phyloP scores from a whole-genome alignment of 805 yeast genomes.

The Cyberlindnera veronae region DNA sequence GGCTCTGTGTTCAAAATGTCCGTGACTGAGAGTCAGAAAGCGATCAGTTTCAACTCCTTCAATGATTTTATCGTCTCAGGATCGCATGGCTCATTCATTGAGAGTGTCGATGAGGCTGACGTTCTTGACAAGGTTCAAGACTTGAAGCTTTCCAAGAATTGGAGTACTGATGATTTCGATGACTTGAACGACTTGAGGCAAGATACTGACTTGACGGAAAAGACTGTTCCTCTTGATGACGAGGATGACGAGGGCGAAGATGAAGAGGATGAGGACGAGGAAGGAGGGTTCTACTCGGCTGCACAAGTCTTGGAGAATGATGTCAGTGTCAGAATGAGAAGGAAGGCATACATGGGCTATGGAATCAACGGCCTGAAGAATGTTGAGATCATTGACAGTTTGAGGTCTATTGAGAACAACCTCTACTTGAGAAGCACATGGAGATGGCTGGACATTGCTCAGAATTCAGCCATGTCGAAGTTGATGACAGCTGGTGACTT shows the following conservation, averaged over 20 bases:
- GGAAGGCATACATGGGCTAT: conserved; percentile 71
- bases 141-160: conserved; percentile 14
- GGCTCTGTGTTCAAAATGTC: conserved; percentile 84
- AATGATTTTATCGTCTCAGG: conserved; percentile 65
- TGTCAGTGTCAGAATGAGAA: conserved; percentile 66
- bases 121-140: conserved; percentile 21
- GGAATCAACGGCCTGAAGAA: conserved; percentile 66
- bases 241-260: conserved; percentile 18
- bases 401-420: conserved; percentile 48
- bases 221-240: not conserved
- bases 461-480: conserved; percentile 58
- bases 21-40: conserved; percentile 60
- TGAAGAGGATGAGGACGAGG: conserved; percentile 24
- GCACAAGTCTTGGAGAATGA: conserved; percentile 60
- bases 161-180: conserved; percentile 27
- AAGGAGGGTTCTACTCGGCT: conserved; percentile 29
- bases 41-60: conserved; percentile 61
- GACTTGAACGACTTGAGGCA: conserved; percentile 27
- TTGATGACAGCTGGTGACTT: conserved; percentile 64
- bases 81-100: conserved; percentile 46
- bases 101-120: conserved; percentile 31
- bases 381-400: conserved; percentile 51
- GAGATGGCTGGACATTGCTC: conserved; percentile 85
- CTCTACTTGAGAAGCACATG: conserved; percentile 74
- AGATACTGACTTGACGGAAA: not conserved